Percentiles rank a stretch among this genome's conserved stretches.
phyloP scores from a whole-genome alignment of 2,329 filamentous ascomycete species.

The Nigrospora sphaerica region DNA sequence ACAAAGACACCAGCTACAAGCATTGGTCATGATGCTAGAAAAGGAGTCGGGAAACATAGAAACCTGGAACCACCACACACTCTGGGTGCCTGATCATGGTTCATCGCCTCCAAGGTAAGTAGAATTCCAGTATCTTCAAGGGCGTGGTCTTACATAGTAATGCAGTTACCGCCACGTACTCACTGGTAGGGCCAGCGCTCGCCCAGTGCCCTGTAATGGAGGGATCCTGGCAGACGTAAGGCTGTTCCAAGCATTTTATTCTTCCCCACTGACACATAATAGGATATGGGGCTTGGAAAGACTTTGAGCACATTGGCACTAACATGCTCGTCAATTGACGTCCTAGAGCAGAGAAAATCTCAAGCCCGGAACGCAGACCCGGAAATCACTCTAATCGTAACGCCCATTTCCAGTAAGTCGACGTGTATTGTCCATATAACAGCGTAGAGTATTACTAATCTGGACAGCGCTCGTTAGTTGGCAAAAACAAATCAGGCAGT shows the following conservation, averaged over 20 bases:
- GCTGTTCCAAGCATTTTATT: too few relatives aligned
- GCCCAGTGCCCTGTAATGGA: not conserved
- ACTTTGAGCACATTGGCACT: not conserved
- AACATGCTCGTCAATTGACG: not conserved
- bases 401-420: not conserved
- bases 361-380: not conserved
- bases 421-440: not conserved
- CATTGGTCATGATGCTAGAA: not conserved
- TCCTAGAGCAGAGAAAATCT: too few relatives aligned
- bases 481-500: constrained; percentile 18
- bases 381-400: not conserved
- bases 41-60: not conserved
- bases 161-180: not conserved
- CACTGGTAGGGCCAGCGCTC: not conserved
- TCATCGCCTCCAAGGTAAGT: not conserved
- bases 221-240: constrained; percentile 1
- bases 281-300: constrained; percentile 2
- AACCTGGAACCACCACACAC: not conserved
- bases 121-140: not conserved
- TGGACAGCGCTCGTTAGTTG: constrained; percentile 15
- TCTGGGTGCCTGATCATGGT: not conserved
- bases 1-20: not conserved
- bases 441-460: not conserved
- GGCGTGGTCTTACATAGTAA: not conserved
- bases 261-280: not conserved